phyloP scores from a whole-genome alignment of 2,329 filamentous ascomycete genomes.

The Nigrospora oryzae region DNA sequence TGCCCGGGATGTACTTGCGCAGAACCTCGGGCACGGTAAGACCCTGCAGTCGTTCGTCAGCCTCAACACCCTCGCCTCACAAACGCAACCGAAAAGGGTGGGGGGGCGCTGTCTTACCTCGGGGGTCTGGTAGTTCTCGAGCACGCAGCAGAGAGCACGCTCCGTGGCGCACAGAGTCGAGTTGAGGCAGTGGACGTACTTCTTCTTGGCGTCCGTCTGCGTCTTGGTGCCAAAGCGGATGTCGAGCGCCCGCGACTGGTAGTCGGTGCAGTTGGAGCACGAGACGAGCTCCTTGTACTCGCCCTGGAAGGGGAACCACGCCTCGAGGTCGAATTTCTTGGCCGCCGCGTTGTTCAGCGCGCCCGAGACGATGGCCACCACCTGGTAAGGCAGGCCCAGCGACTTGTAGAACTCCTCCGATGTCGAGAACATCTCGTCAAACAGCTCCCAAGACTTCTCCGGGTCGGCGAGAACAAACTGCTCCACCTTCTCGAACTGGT shows the following conservation, averaged over 20 bases:
- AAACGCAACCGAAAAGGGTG: not conserved
- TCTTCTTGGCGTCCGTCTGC: constrained; percentile 76
- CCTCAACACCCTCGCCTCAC: not conserved
- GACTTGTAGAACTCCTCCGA: constrained; percentile 96
- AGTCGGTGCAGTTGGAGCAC: constrained; percentile 97
- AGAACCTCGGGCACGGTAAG: constrained; percentile 75
- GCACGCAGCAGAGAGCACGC: constrained; percentile 82
- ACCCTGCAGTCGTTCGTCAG: constrained; percentile 37
- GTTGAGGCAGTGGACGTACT: constrained; percentile 91
- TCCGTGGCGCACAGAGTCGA: constrained; percentile 86
- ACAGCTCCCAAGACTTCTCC: constrained; percentile 86
- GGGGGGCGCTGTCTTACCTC: constrained; percentile 45
- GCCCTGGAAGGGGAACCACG: constrained; percentile 91
- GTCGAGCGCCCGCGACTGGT: constrained; percentile 89
- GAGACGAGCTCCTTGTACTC: constrained; percentile 99
- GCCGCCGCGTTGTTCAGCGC: constrained; percentile 82
- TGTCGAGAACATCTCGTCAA: constrained; percentile 83
- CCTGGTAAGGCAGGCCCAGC: constrained; percentile 78
- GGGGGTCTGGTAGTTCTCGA: constrained; percentile 95
- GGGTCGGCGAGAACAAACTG: constrained; percentile 57
- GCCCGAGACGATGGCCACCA: constrained; percentile 92
- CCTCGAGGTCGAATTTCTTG: constrained; percentile 95
- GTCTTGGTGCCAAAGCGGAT: constrained; percentile 87
- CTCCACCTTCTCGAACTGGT: constrained; percentile 87
- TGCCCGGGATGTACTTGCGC: constrained; percentile 81